Evolutionary conservation across 2,329 filamentous ascomycete genomes (phyloP).

Genomic region (Sordariomycetes sp.): DNA sequence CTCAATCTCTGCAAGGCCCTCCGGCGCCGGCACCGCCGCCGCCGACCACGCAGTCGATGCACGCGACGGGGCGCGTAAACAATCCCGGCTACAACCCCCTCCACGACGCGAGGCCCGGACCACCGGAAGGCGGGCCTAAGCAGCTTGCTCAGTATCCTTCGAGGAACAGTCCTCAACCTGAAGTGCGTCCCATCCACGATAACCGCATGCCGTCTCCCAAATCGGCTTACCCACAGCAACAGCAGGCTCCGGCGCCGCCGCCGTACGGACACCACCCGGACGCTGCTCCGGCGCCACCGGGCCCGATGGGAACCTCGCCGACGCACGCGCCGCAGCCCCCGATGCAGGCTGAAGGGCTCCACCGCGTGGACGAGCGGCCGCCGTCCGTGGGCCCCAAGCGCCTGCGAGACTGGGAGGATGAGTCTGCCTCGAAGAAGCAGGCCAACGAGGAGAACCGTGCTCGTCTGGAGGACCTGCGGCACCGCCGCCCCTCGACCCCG

Average conservation of each 20-base stretch:
- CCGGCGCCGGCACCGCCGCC: conserved; percentile 33
- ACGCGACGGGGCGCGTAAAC: conserved; percentile 27
- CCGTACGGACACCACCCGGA: conserved; percentile 62
- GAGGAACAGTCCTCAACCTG: conserved; percentile 67
- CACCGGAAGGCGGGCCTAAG: conserved; percentile 6
- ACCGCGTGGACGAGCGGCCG: conserved; percentile 55
- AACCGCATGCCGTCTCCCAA: conserved; percentile 86
- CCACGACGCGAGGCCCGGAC: conserved; percentile 18
- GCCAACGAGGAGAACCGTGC: conserved; percentile 80
- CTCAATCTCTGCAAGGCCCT: conserved; percentile 34
- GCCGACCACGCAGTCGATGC: conserved; percentile 25
- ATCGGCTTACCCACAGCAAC: conserved; percentile 69
- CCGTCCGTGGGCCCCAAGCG: conserved; percentile 72
- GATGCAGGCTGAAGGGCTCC: conserved; percentile 53
- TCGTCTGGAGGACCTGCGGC: conserved; percentile 71
- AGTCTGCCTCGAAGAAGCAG: conserved; percentile 67
- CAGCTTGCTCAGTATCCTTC: conserved; percentile 50
- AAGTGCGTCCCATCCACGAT: conserved; percentile 71
- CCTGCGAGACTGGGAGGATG: conserved; percentile 85
- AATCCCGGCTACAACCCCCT: conserved; percentile 49
- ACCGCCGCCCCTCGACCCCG: conserved; percentile 67
- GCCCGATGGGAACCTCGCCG: conserved; percentile 51
- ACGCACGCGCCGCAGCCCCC: conserved; percentile 16
- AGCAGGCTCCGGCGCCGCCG: conserved; percentile 25
- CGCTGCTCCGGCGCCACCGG: conserved; percentile 24